Percentiles rank a stretch among this genome's conserved stretches.
phyloP scores from a whole-genome alignment of 2,329 filamentous ascomycete species.

The Pseudogymnoascus sp. region DNA sequence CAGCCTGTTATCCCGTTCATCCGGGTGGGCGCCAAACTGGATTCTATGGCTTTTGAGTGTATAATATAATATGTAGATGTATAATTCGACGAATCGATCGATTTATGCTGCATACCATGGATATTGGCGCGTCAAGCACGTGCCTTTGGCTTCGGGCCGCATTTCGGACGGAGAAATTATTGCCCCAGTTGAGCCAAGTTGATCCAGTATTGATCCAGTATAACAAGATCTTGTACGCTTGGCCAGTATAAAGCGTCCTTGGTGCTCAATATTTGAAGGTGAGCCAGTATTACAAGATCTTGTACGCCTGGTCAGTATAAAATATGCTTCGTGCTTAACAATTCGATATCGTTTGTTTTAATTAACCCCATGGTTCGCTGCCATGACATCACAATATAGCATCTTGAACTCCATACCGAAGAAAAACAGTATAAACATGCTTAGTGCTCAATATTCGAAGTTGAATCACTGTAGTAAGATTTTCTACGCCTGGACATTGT shows the following conservation, averaged over 20 bases:
- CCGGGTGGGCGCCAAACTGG: neutral
- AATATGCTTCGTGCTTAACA: neutral
- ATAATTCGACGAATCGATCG: constrained; percentile 1
- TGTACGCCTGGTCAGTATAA: neutral
- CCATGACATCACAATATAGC: neutral
- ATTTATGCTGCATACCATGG: neutral
- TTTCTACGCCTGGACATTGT: too few relatives aligned
- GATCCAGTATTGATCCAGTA: too few relatives aligned
- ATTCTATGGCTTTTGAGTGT: neutral
- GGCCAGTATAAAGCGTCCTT: neutral
- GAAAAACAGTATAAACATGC: neutral
- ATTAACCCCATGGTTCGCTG: too few relatives aligned
- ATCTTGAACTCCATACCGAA: neutral
- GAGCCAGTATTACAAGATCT: neutral
- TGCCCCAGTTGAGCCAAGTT: neutral
- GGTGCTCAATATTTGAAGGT: neutral
- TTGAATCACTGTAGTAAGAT: too few relatives aligned
- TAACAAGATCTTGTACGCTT: neutral
- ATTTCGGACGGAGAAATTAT: constrained; percentile 6
- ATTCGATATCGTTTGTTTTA: neutral
- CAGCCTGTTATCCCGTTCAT: constrained; percentile 1
- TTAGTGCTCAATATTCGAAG: neutral
- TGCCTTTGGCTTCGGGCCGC: constrained; percentile 3
- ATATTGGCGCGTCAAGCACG: neutral
- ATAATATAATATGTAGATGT: neutral